Evolutionary conservation across 805 yeast species (phyloP).

Genomic region (Grigorovia yakushimaensis): DNA sequence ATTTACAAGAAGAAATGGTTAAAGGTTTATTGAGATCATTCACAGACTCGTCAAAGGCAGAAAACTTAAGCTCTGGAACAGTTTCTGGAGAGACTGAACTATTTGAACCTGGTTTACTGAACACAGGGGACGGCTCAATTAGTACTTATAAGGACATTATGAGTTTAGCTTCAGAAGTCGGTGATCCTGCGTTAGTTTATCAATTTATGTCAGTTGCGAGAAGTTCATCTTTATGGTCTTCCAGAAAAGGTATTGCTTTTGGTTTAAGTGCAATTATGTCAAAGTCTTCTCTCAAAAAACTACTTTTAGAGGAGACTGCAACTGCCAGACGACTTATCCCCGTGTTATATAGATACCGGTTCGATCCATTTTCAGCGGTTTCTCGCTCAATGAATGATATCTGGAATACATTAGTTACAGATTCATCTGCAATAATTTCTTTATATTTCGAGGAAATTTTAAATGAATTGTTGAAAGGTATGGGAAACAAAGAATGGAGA

Average conservation of each 20-base stretch:
- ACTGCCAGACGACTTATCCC: constrained; percentile 62
- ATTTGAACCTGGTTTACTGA: constrained; percentile 73
- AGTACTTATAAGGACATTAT: constrained; percentile 88
- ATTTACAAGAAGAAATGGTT: constrained; percentile 62
- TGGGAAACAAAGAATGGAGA: constrained; percentile 87
- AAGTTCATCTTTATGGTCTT: constrained; percentile 82
- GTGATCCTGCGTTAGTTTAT: constrained; percentile 89
- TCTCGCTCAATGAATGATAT: constrained; percentile 78
- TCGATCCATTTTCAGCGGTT: constrained; percentile 73
- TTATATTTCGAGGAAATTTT: constrained; percentile 50
- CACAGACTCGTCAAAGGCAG: constrained; percentile 50
- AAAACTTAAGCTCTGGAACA: constrained; percentile 47
- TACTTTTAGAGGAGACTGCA: constrained; percentile 43
- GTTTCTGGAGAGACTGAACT: constrained; percentile 72
- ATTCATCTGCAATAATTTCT: constrained; percentile 43
- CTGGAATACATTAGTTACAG: constrained; percentile 63
- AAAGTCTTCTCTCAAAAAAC: constrained; percentile 58
- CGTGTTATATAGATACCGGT: constrained; percentile 70
- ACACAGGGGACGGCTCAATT: constrained; percentile 75
- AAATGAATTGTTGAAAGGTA: constrained; percentile 51
- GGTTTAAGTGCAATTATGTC: constrained; percentile 82
- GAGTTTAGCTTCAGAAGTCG: constrained; percentile 84
- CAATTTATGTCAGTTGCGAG: constrained; percentile 89
- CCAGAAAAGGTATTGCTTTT: constrained; percentile 88
- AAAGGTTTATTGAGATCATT: constrained; percentile 66